Conservation (phyloP, 78 protist genomes). For the Cyanophora paradoxa region DNA sequence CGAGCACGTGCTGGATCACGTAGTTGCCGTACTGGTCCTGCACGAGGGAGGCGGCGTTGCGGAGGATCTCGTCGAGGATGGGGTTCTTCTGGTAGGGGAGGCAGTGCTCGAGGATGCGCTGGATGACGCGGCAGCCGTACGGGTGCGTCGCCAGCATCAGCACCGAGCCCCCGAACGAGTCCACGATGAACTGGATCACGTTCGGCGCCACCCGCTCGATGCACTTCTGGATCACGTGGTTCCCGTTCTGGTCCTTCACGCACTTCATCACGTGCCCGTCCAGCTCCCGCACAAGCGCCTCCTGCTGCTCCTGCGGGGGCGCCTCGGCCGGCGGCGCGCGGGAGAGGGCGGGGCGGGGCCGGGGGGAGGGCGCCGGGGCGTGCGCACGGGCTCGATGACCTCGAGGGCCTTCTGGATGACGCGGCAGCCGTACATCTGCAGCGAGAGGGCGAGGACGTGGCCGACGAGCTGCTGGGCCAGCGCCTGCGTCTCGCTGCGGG, state of each 20-base stretch:
- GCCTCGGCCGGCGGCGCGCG: slow-evolving; percentile 2
- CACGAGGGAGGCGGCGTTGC: slow-evolving; percentile 4
- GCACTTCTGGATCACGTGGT: slow-evolving; percentile 97
- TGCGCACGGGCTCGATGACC: too few relatives aligned
- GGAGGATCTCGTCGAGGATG: slow-evolving; percentile 39
- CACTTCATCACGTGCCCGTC: slow-evolving; percentile 73
- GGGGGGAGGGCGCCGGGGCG: not conserved
- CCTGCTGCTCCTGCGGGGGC: slow-evolving; percentile 35
- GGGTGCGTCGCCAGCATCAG: slow-evolving; percentile 84
- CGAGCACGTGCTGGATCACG: slow-evolving; percentile 40
- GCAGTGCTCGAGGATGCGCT: slow-evolving; percentile 90
- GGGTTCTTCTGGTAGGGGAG: slow-evolving; percentile 35
- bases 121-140: slow-evolving; percentile 98
- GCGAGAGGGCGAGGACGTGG: slow-evolving; percentile 69
- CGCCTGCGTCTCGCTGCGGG: slow-evolving; percentile 1
- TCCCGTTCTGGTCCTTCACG: slow-evolving; percentile 98
- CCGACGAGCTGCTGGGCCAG: slow-evolving; percentile 64
- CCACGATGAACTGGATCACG: slow-evolving; percentile 79
- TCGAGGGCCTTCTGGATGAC: slow-evolving; percentile 87
- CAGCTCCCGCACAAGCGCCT: slow-evolving; percentile 73
- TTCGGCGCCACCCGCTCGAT: slow-evolving; percentile 79
- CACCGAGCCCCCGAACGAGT: slow-evolving; percentile 63
- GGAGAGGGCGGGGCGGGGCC: slow-evolving; percentile 5
- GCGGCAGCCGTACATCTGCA: slow-evolving; percentile 97
- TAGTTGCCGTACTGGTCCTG: slow-evolving; percentile 50